Evolutionary conservation across 495 filamentous ascomycete genomes (phyloP), one percentile per base, ranked within the genome.

Genomic region (Clavariopsis aquatica): DNA sequence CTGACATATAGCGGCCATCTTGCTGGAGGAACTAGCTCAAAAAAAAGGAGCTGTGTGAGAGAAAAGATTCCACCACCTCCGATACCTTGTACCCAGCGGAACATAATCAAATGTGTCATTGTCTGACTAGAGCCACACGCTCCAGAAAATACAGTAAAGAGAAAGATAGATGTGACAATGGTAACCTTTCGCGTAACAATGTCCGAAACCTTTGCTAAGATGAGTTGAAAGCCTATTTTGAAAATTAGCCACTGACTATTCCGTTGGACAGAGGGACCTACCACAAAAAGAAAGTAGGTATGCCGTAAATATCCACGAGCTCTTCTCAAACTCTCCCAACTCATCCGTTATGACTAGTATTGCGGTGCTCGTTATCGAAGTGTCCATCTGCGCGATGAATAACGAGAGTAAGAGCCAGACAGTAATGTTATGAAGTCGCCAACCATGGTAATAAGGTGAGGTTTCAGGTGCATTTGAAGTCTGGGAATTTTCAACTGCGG

Each of bases 1-100:
- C 78, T 23, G 15, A 66, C 72, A 1, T 73, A 74, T 12, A 81
- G 75, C 34, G 71, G 69, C 15, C 73, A 65, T 23, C 73, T 24
- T 6, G 68, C 68, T 2, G 60, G 56, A 0, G 83, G 81, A 0
- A 77, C 66, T 15, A 87, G 65, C 58, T 84, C 79, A 3, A 79
- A 77, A 8, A 83, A 66, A 0, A 84, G 78, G 26, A 83, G 78
- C 62, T 85, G 77, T 4, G 78, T 75, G 8, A 86, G 72, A 12
- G 81, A 26, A n/a, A 28, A 34, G 12, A 55, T 28, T 2, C 59
- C 59, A n/a, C 6, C 6, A 8, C 49, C 59, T 31, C 49, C 59
- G 7, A 53, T 38, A 22, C 61, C 61, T 51, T 64, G 52, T 1
- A 64, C 22, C 27, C 36, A 46, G 12, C 61, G 38, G 49, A 56